Percentiles rank a stretch among this genome's conserved stretches.
Evolutionary conservation across 495 filamentous ascomycete species (phyloP).

Genomic region (Xylaria grammica): DNA sequence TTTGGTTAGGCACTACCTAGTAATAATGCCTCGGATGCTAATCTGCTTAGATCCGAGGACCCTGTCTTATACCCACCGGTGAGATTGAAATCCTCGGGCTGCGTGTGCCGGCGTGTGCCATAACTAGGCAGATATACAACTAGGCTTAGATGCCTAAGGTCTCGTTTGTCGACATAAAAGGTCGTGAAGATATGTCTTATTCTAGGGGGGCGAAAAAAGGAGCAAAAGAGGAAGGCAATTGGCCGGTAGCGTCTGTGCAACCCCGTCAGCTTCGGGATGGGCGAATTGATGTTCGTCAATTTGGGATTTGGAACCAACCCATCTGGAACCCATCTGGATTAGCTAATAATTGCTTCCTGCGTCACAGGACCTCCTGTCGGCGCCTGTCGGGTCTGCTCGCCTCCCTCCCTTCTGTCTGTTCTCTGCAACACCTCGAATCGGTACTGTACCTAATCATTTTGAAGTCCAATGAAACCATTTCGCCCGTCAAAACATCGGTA

Average conservation of each 20-base stretch:
- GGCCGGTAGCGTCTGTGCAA: background rate
- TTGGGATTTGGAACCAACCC: background rate
- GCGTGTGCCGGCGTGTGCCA: too few relatives aligned
- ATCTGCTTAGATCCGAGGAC: too few relatives aligned
- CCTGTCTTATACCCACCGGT: too few relatives aligned
- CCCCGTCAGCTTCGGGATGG: background rate
- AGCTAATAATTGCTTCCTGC: background rate
- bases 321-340: background rate
- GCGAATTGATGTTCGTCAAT: conserved; percentile 10
- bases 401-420: background rate
- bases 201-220: background rate
- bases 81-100: too few relatives aligned
- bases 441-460: too few relatives aligned
- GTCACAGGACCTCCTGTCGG: too few relatives aligned
- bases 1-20: too few relatives aligned
- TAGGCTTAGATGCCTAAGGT: too few relatives aligned
- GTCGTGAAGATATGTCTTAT: too few relatives aligned
- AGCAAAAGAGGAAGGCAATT: conserved; percentile 8
- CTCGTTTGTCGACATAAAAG: too few relatives aligned
- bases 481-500: background rate
- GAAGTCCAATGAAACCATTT: conserved; percentile 5
- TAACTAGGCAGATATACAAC: too few relatives aligned
- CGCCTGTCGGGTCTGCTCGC: background rate
- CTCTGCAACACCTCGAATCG: background rate
- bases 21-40: too few relatives aligned